These are phyloP conservation scores for Bathelium albidoporum DNA, from an alignment of 495 filamentous ascomycete genomes.

Conservation along the genomic window DNA sequence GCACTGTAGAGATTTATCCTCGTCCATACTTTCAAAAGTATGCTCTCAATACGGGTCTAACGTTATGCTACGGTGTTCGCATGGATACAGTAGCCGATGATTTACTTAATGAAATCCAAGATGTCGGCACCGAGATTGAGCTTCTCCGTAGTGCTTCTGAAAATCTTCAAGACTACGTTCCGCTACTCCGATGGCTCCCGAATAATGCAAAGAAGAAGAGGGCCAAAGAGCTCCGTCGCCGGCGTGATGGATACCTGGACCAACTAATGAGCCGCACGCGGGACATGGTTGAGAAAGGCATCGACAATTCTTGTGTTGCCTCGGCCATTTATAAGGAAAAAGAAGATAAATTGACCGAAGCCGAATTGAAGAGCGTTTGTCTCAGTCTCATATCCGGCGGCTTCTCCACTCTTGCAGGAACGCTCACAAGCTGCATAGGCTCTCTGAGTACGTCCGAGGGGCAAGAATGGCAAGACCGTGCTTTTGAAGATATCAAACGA, in stretches of 20 bases:
- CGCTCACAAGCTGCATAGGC: conserved; percentile 38
- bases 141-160: conserved; percentile 40
- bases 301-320: conserved; percentile 44
- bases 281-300: conserved; percentile 40
- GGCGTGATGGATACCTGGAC: conserved; percentile 40
- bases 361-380: conserved; percentile 42
- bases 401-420: conserved; percentile 44
- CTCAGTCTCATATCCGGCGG: conserved; percentile 43
- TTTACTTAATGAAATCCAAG: conserved; percentile 40
- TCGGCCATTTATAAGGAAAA: conserved; percentile 42
- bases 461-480: conserved; percentile 40
- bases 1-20: conserved; percentile 14
- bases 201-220: conserved; percentile 41
- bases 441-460: conserved; percentile 39
- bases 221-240: conserved; percentile 35
- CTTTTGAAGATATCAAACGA: conserved; percentile 45
- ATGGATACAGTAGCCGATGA: conserved; percentile 43
- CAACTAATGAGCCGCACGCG: conserved; percentile 39
- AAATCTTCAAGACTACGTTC: conserved; percentile 45
- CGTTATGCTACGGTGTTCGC: conserved; percentile 45
- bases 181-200: conserved; percentile 37
- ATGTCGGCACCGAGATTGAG: conserved; percentile 41
- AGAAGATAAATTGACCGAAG: conserved; percentile 39
- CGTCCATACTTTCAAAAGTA: conserved; percentile 19
- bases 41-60: conserved; percentile 43